Conservation (phyloP, 768 basidiomycete species). For the Pulveroboletus sp. region DNA sequence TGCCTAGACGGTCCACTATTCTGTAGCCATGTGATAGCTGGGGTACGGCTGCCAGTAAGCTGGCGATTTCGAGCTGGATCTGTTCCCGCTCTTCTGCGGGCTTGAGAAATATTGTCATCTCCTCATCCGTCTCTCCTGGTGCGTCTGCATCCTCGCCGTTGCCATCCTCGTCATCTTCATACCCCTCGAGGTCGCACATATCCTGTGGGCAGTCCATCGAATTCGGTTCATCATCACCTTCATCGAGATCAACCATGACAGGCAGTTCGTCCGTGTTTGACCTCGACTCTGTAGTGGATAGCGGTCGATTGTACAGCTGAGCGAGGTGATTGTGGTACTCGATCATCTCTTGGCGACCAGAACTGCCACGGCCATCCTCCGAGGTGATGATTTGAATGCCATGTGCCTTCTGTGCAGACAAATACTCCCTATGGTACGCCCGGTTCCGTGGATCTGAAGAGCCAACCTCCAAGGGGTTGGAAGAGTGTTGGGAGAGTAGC, state of each 20-base stretch:
- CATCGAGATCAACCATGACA: slow-evolving; percentile 43
- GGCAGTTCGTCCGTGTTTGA: slow-evolving; percentile 23
- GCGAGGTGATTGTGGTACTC: slow-evolving; percentile 51
- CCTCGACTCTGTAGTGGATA: slow-evolving; percentile 19
- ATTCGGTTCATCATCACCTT: slow-evolving; percentile 37
- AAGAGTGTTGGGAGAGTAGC: slow-evolving; percentile 63
- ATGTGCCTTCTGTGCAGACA: slow-evolving; percentile 32
- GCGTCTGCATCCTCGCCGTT: slow-evolving; percentile 33
- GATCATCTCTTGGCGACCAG: slow-evolving; percentile 36
- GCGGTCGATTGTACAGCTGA: slow-evolving; percentile 34
- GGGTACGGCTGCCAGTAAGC: slow-evolving; percentile 64
- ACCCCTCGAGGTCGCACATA: slow-evolving; percentile 33
- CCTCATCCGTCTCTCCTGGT: slow-evolving; percentile 53
- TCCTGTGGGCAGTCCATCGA: slow-evolving; percentile 36
- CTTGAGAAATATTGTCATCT: slow-evolving; percentile 52
- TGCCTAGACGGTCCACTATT: slow-evolving; percentile 87
- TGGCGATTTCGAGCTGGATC: slow-evolving; percentile 71
- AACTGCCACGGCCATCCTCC: slow-evolving; percentile 47
- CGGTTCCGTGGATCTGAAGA: slow-evolving; percentile 56
- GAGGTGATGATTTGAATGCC: slow-evolving; percentile 37
- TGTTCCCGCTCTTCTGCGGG: slow-evolving; percentile 64
- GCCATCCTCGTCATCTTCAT: slow-evolving; percentile 33
- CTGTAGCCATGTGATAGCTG: slow-evolving; percentile 63
- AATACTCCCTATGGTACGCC: slow-evolving; percentile 38
- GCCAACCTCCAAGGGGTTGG: slow-evolving; percentile 66